phyloP scores from a whole-genome alignment of 768 basidiomycete genomes.

The Termitomyces sp. region DNA sequence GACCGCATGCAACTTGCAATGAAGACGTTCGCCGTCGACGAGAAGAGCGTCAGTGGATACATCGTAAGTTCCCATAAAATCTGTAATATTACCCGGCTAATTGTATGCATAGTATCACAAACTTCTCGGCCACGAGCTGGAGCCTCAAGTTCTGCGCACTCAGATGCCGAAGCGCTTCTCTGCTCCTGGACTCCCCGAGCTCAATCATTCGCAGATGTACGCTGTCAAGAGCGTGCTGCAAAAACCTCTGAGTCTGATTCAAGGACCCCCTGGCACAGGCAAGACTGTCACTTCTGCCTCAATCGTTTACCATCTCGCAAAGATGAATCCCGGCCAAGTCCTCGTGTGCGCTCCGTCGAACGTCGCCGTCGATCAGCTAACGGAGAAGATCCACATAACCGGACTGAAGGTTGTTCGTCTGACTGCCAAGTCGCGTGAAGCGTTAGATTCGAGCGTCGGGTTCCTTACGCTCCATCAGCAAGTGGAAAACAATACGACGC shows the following conservation, averaged over 20 bases:
- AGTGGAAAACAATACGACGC: conserved; percentile 93
- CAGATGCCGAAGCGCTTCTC: conserved; percentile 98
- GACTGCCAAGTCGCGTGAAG: conserved; percentile 97
- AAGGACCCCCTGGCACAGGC: conserved; percentile 97
- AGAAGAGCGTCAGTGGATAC: conserved; percentile 98
- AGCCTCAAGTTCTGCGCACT: conserved; percentile 84
- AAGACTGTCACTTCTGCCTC: conserved; percentile 99
- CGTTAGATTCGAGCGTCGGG: conserved; percentile 89
- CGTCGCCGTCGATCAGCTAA: conserved; percentile 98
- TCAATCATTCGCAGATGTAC: conserved; percentile 99
- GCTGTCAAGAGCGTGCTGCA: conserved; percentile 98
- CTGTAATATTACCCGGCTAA: background rate
- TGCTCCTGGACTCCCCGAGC: conserved; percentile 93
- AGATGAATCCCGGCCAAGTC: conserved; percentile 99
- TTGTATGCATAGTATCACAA: conserved; percentile 78
- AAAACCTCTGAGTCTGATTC: conserved; percentile 95
- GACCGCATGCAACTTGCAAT: conserved; percentile 99
- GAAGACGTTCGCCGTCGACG: conserved; percentile 99
- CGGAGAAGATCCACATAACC: conserved; percentile 99
- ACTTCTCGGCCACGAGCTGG: conserved; percentile 94
- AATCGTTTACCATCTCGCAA: conserved; percentile 96
- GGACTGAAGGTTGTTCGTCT: conserved; percentile 96
- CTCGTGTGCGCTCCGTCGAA: conserved; percentile 99
- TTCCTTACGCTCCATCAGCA: conserved; percentile 97
- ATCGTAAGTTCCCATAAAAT: conserved; percentile 55